These are phyloP conservation scores for Cercospora sp. DNA, from an alignment of 2,329 filamentous ascomycete genomes.

Conservation along the genomic window DNA sequence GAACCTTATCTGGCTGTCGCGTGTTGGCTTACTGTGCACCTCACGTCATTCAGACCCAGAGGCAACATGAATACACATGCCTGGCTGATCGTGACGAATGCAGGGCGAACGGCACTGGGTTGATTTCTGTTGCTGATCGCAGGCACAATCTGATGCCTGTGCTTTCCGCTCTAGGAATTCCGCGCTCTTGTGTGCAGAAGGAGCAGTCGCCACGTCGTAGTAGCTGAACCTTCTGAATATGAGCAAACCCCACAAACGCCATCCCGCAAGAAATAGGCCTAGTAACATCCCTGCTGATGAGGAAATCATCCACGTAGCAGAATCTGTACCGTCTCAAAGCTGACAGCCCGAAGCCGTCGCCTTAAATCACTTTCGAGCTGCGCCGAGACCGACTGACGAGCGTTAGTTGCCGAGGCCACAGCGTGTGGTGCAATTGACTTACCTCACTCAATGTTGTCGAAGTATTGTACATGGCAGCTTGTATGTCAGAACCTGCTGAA, in stretches of 20 bases:
- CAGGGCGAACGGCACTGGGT: neutral
- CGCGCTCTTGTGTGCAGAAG: neutral
- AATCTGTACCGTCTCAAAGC: conserved; percentile 9
- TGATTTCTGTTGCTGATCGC: neutral
- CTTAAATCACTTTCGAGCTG: conserved; percentile 12
- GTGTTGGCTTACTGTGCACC: neutral
- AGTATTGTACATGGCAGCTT: conserved; percentile 11
- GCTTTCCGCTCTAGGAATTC: neutral
- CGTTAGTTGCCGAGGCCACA: neutral
- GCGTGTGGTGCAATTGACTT: neutral
- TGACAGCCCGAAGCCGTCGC: conserved; percentile 9
- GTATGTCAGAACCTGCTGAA: neutral
- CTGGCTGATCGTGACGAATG: neutral
- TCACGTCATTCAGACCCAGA: neutral
- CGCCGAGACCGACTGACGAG: conserved; percentile 6
- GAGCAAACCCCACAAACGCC: neutral
- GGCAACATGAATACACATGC: neutral
- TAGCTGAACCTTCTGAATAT: neutral
- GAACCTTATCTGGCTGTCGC: neutral
- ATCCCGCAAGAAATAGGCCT: neutral
- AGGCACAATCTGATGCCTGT: neutral
- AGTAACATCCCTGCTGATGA: neutral
- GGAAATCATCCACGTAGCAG: conserved; percentile 5
- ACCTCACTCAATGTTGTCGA: conserved; percentile 10
- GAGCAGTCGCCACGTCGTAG: neutral